Conservation (phyloP, 2,329 filamentous ascomycete species). For the Alternaria postmessia region DNA sequence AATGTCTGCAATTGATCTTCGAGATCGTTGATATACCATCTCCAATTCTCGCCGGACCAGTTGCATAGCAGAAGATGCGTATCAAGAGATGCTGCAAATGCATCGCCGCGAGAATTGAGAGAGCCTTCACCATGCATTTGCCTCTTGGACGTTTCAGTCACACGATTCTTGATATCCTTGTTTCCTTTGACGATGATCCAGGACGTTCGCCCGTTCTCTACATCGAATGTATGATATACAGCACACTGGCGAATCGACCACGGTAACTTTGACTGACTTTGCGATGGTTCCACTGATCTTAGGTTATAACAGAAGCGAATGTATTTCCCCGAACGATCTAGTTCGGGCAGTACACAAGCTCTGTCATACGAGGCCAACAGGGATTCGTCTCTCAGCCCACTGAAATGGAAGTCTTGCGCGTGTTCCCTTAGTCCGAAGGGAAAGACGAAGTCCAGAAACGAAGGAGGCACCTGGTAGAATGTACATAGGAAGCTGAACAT, state of each 20-base stretch:
- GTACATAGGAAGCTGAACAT: constrained; percentile 31
- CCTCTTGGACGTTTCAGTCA: constrained; percentile 26
- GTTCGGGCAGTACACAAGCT: constrained; percentile 22
- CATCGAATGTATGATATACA: constrained; percentile 53
- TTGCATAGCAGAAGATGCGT: constrained; percentile 47
- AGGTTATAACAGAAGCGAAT: constrained; percentile 53
- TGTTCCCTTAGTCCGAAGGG: constrained; percentile 46
- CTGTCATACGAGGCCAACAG: constrained; percentile 15
- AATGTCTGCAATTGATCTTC: constrained; percentile 42
- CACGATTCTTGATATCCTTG: constrained; percentile 39
- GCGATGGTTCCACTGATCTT: constrained; percentile 46
- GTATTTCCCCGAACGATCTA: constrained; percentile 50
- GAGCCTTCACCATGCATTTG: too few relatives aligned
- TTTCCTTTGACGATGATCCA: constrained; percentile 55
- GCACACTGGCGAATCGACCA: constrained; percentile 53
- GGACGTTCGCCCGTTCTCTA: constrained; percentile 37
- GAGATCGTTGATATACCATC: constrained; percentile 53
- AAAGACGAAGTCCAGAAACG: constrained; percentile 52
- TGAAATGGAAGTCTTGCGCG: constrained; percentile 49
- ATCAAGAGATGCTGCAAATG: constrained; percentile 34
- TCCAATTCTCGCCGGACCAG: constrained; percentile 55
- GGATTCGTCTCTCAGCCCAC: constrained; percentile 46
- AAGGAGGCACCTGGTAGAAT: constrained; percentile 47
- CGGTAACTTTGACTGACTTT: constrained; percentile 16
- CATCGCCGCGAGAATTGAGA: background rate